These are phyloP conservation scores for Phytophthora tentaculata DNA, from an alignment of 352 stramenopile genomes.

Conservation along the genomic window DNA sequence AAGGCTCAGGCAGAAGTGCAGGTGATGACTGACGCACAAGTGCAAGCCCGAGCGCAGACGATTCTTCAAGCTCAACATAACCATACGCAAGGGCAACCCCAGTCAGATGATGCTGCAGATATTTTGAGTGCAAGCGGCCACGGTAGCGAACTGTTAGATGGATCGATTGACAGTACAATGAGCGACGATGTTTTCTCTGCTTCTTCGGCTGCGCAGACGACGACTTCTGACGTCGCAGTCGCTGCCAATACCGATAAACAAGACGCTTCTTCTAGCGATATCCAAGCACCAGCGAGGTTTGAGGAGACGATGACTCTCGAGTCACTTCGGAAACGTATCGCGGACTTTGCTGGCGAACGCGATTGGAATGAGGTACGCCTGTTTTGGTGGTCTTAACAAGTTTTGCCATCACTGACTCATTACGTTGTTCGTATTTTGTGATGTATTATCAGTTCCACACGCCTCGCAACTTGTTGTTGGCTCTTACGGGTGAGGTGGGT, in stretches of 20 bases:
- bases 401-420: conserved; percentile 2
- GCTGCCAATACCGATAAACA: conserved; percentile 27
- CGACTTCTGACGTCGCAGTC: conserved; percentile 29
- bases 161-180: conserved; percentile 61
- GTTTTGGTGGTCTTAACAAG: background rate
- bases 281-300: conserved; percentile 39
- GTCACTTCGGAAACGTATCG: conserved; percentile 57
- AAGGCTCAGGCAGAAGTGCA: conserved; percentile 37
- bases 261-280: conserved; percentile 5
- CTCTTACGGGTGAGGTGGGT: conserved; percentile 94
- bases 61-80: conserved; percentile 38
- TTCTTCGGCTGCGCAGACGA: conserved; percentile 32
- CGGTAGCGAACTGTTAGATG: conserved; percentile 64
- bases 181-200: conserved; percentile 46
- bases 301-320: conserved; percentile 71
- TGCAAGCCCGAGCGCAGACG: conserved; percentile 36
- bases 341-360: conserved; percentile 62
- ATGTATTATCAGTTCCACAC: conserved; percentile 50
- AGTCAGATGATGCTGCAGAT: conserved; percentile 42
- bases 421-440: too few species aligned
- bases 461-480: conserved; percentile 94
- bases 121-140: conserved; percentile 53
- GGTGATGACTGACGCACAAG: conserved; percentile 23
- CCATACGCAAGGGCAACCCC: conserved; percentile 28
- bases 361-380: conserved; percentile 79